phyloP scores from a whole-genome alignment of 164 flowering plant species.

The Akebia trifoliata region DNA sequence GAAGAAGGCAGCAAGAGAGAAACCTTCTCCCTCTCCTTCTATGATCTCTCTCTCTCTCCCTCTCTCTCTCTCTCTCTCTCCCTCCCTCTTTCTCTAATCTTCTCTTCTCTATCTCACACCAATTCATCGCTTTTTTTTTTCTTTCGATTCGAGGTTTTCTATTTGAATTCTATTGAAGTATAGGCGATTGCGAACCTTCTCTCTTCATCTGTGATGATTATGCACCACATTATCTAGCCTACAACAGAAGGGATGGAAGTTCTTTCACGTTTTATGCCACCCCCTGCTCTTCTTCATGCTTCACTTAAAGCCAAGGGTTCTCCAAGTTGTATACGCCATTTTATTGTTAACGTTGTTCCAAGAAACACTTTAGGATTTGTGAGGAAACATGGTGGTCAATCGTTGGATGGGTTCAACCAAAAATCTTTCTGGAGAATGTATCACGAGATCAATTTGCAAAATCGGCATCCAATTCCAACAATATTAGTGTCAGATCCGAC shows the following conservation, averaged over 20 bases:
- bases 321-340: constrained; percentile 1
- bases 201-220: background rate
- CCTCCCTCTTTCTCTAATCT: no score
- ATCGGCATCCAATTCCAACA: constrained; percentile 17
- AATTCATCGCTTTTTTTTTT: no score
- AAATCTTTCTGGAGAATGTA: constrained; percentile 6
- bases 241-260: constrained; percentile 12
- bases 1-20: no score
- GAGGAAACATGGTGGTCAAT: constrained; percentile 11
- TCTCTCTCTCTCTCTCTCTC: no score
- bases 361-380: constrained; percentile 8
- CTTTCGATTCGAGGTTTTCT: no score
- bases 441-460: constrained; percentile 13
- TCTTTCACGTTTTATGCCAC: constrained; percentile 9
- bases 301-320: constrained; percentile 13
- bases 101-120: no score
- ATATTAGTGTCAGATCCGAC: constrained; percentile 42
- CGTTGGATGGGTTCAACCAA: constrained; percentile 1
- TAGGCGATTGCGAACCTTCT: no score
- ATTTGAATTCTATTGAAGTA: no score
- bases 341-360: constrained; percentile 19
- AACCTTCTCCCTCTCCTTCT: no score
- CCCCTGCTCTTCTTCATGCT: constrained; percentile 6
- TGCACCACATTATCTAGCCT: background rate
- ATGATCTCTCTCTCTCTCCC: no score